Conservation (phyloP, 1,284 basidiomycete genomes). For the Ganoderma lingzhi region DNA sequence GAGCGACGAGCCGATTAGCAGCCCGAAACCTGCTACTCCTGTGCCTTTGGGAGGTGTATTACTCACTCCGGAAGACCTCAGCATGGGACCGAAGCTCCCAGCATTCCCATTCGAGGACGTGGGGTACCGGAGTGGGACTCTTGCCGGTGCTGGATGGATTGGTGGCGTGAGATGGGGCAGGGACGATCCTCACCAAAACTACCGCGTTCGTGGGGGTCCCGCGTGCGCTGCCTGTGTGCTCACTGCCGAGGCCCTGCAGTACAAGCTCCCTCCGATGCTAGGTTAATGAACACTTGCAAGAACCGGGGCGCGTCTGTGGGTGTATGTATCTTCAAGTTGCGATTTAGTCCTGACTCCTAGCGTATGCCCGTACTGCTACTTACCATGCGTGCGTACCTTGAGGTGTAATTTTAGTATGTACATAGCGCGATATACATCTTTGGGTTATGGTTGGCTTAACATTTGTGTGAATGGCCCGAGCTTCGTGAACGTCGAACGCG, state of each 20-base stretch:
- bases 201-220: not conserved
- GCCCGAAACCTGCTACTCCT: not conserved
- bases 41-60: not conserved
- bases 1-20: not conserved
- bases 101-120: not conserved
- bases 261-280: not conserved
- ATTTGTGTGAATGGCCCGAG: not conserved
- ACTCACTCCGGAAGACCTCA: not conserved
- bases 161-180: not conserved
- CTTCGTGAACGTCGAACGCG: not conserved
- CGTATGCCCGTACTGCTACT: not conserved
- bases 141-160: not conserved
- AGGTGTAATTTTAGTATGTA: not conserved
- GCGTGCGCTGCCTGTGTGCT: not conserved
- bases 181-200: not conserved
- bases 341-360: not conserved
- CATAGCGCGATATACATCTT: not conserved
- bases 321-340: not conserved
- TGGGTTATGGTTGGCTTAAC: not conserved
- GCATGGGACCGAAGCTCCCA: not conserved
- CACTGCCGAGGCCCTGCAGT: not conserved
- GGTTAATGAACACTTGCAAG: not conserved
- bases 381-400: not conserved
- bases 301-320: not conserved
- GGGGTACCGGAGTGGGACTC: not conserved